These are phyloP conservation scores for Magnusiomyces clavatus DNA, from an alignment of 1,139 yeast species.

Conservation along the genomic window DNA sequence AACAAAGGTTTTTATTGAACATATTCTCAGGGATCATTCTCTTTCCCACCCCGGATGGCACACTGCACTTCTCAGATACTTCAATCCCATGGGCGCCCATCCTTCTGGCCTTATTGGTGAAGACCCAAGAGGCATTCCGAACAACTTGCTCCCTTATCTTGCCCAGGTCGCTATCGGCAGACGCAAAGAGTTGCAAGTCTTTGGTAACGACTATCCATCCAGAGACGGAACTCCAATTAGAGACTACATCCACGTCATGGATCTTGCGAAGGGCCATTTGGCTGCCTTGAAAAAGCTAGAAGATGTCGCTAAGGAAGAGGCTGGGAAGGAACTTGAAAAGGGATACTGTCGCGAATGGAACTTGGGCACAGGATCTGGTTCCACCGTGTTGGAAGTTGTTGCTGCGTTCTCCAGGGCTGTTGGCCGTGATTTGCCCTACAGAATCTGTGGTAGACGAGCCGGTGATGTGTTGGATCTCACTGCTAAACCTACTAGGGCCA, in stretches of 20 bases:
- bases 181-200: constrained; percentile 54
- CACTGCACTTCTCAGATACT: constrained; percentile 64
- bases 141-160: constrained; percentile 64
- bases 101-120: constrained; percentile 76
- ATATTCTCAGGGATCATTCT: constrained; percentile 51
- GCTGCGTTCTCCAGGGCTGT: constrained; percentile 60
- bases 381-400: constrained; percentile 68
- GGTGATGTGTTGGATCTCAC: constrained; percentile 76
- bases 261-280: constrained; percentile 73
- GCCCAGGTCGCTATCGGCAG: constrained; percentile 76
- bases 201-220: constrained; percentile 58
- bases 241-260: constrained; percentile 77
- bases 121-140: constrained; percentile 72
- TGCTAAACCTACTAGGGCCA: constrained; percentile 63
- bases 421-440: constrained; percentile 60
- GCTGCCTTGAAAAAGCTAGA: constrained; percentile 60
- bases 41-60: constrained; percentile 46
- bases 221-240: constrained; percentile 78
- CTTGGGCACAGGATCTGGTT: constrained; percentile 73
- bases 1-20: constrained; percentile 62
- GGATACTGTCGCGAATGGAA: constrained; percentile 75
- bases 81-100: constrained; percentile 82
- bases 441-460: constrained; percentile 57
- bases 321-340: constrained; percentile 21
- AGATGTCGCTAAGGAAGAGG: constrained; percentile 22